These are phyloP conservation scores for Trametes coccinea DNA, from an alignment of 768 basidiomycete species.

Conservation along the genomic window DNA sequence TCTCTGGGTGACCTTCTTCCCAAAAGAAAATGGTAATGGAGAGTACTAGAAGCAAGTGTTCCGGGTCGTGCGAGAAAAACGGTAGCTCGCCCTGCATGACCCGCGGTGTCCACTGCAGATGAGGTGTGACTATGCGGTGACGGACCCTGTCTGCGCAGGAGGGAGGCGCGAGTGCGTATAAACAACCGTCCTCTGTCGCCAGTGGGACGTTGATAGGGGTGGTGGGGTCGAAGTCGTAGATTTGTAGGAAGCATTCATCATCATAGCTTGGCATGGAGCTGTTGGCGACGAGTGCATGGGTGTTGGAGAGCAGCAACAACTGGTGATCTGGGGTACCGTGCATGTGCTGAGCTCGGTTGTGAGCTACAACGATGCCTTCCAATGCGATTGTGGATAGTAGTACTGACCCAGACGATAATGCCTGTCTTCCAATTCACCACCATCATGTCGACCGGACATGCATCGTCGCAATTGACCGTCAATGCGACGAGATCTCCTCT, in stretches of 20 bases:
- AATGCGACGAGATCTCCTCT: neutral
- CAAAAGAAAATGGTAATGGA: neutral
- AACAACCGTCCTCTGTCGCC: neutral
- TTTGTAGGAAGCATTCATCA: neutral
- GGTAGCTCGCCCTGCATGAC: neutral
- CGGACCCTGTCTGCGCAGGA: neutral
- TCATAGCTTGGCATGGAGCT: neutral
- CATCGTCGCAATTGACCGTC: neutral
- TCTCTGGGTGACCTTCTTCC: neutral
- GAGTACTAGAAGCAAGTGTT: neutral
- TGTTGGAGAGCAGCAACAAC: neutral
- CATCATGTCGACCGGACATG: neutral
- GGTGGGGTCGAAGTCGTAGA: neutral
- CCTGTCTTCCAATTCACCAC: neutral
- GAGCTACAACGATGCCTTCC: neutral
- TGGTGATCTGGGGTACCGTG: neutral
- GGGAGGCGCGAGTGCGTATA: neutral
- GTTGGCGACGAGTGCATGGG: neutral
- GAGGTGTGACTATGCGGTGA: neutral
- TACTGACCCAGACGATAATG: neutral
- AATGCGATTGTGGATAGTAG: too few species aligned
- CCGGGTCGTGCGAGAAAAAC: neutral
- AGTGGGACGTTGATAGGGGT: neutral
- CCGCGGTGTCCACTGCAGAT: neutral
- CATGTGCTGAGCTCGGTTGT: neutral